Base-by-base conservation (phyloP, 2,329 filamentous ascomycete species). In the Zelopaecilomyces penicillatus region DNA sequence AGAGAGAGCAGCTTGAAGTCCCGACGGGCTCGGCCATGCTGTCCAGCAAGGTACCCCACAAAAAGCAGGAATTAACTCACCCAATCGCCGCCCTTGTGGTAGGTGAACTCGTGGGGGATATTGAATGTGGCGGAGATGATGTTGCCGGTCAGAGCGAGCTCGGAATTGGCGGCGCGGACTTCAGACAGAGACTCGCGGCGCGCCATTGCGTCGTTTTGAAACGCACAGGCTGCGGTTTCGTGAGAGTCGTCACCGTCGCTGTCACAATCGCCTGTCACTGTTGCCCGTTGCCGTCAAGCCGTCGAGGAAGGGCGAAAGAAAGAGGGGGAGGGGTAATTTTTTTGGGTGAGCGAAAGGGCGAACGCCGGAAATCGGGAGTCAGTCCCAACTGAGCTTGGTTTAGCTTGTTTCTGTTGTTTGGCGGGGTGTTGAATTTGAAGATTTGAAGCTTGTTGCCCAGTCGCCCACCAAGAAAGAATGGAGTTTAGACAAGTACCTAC, bases 61-160 rank as follows among this genome's bases (percentile, higher is more conserved):
- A 12, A 9, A 34, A 34, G 12, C 12, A 9, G 12, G 19, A 9
- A 43, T 28, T 34, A 45, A 58, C 76, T 58, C 61, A 82, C 79
- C 80, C 80, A 83, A 54, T 82, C 75, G 45, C 71, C 67, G 11
- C 71, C 73, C 54, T 75, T 76, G 53, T 68, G 71, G 55, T 81
- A 82, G 48, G 73, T 72, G 45, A 82, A 60, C 30, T 75, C 69
- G 55, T 82, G 71, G 28, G 80, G 78, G 49, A 80, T 75, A 49
- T 75, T 81, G 54, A 83, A 83, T 12, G 78, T 81, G 19, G 75
- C 78, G 2, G 80, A 83, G 52, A 83, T 82, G 53, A 83, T 74
- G 60, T 78, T 81, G n/a, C 80, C 80, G 50, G 71, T 81, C 41
- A 83, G 66, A 30, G 68, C 66, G 37, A 83, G 61, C 48, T 77